Conservation (phyloP, 768 basidiomycete species). For the Lactifluus pinguis region DNA sequence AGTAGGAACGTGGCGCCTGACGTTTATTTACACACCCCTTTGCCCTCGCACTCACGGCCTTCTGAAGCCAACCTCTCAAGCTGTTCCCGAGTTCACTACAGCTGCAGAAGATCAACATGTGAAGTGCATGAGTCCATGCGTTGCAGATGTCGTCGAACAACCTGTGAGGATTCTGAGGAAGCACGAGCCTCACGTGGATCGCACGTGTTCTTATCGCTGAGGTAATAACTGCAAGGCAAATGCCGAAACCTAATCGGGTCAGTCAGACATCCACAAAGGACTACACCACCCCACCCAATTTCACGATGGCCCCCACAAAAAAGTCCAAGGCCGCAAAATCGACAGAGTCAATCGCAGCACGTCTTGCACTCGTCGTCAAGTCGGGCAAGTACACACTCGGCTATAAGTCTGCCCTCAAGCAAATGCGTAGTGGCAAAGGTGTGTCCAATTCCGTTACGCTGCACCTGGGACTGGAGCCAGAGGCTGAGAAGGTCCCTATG, state of each 20-base stretch:
- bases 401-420: slow-evolving; percentile 97
- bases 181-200: no score
- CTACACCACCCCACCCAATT: slow-evolving; percentile 11
- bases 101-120: no score
- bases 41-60: no score
- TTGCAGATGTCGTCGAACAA: no score
- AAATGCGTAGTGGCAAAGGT: slow-evolving; percentile 98
- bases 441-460: slow-evolving; percentile 38
- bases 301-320: slow-evolving; percentile 85
- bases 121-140: no score
- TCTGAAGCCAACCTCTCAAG: no score
- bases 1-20: no score
- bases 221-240: slow-evolving; percentile 4
- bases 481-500: slow-evolving; percentile 98
- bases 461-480: slow-evolving; percentile 89
- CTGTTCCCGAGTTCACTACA: no score
- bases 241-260: slow-evolving; percentile 9
- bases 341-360: slow-evolving; percentile 87
- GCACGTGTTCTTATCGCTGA: no score
- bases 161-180: no score
- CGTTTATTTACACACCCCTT: no score
- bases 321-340: slow-evolving; percentile 93
- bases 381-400: slow-evolving; percentile 96
- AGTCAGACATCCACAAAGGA: neutral
- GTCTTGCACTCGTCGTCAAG: slow-evolving; percentile 94